These are phyloP conservation scores for Rhazya stricta DNA, from an alignment of 257 asterid genomes.

Conservation along the genomic window DNA sequence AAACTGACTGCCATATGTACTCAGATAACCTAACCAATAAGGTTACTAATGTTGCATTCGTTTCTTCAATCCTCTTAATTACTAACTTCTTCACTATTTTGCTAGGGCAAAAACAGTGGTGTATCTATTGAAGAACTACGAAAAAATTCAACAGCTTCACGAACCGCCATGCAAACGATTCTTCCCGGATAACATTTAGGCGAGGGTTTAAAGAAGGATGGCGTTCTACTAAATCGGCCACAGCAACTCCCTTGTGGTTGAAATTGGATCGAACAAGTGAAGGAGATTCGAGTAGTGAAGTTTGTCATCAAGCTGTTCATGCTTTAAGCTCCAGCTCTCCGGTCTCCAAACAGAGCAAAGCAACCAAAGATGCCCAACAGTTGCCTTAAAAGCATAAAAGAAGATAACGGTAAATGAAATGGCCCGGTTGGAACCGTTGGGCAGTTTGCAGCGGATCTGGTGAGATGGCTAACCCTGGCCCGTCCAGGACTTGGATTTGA, in stretches of 20 bases:
- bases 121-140: not conserved
- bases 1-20: not conserved
- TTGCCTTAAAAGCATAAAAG: slow-evolving; percentile 2
- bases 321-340: not conserved
- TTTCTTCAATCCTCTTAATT: not conserved
- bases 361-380: not conserved
- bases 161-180: slow-evolving; percentile 86
- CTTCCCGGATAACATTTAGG: slow-evolving; percentile 30
- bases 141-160: slow-evolving; percentile 5
- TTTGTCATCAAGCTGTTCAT: slow-evolving; percentile 60
- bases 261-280: slow-evolving; percentile 38
- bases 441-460: not conserved
- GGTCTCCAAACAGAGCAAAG: too few relatives aligned
- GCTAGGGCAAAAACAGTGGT: not conserved
- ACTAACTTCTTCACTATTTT: not conserved
- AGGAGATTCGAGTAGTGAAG: slow-evolving; percentile 43
- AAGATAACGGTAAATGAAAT: slow-evolving; percentile 1
- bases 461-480: not conserved
- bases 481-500: not conserved
- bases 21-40: not conserved
- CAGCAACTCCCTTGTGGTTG: slow-evolving; percentile 25
- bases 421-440: too few relatives aligned
- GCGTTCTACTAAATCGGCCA: slow-evolving; percentile 10
- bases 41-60: not conserved
- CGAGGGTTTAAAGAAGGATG: slow-evolving; percentile 28